Evolutionary conservation across 2,329 filamentous ascomycete genomes (phyloP), one percentile per base, ranked within the genome.

Genomic region (Mariannaea elegans): DNA sequence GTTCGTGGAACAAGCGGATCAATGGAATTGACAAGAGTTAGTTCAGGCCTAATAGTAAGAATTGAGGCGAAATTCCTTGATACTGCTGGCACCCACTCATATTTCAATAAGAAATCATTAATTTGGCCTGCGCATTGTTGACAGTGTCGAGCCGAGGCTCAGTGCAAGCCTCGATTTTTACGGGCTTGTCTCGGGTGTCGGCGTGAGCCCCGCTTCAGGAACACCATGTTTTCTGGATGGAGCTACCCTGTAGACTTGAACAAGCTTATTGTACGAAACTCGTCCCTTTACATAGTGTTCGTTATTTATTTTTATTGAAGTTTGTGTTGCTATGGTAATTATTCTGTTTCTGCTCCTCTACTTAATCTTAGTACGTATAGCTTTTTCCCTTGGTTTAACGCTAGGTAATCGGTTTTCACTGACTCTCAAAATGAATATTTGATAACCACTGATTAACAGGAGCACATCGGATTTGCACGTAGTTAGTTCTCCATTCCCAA

Each of bases 131-230:
- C 29, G 42, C 21, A 44, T 27, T 18, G 49, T 5, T 55, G 51
- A 45, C 27, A 14, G 32, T 38, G 48, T 13, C 10, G 16, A 41
- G 23, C 51, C 42, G 42, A 55, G 51, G 42, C 23, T 45, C 21
- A 13, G 42, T 27, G 3, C 42, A 16, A 8, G 19, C 14, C 32
- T 29, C 24, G 13, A n/a, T 10, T 12, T 41, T 32, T n/a, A 36
- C 56, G 56, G 56, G 49, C 32, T 42, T 54, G 34, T 54, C 42
- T 59, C 56, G 56, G 56, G n/a, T n/a, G 18, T 59, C 44, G n/a
- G 32, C 34, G 34, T 59, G 49, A 49, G 49, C 38, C 23, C 48
- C 19, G 4, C 9, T 44, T 18, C 16, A 7, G 38, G 7, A 10
- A 10, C 19, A 10, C 36, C 16, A 24, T 34, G 41, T 41, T 10